A percentile compares a stretch with the other conserved stretches of the same genome.
These are phyloP conservation scores for Emmonsiellopsis sp. DNA, from an alignment of 2,329 filamentous ascomycete species.

Conservation along the genomic window DNA sequence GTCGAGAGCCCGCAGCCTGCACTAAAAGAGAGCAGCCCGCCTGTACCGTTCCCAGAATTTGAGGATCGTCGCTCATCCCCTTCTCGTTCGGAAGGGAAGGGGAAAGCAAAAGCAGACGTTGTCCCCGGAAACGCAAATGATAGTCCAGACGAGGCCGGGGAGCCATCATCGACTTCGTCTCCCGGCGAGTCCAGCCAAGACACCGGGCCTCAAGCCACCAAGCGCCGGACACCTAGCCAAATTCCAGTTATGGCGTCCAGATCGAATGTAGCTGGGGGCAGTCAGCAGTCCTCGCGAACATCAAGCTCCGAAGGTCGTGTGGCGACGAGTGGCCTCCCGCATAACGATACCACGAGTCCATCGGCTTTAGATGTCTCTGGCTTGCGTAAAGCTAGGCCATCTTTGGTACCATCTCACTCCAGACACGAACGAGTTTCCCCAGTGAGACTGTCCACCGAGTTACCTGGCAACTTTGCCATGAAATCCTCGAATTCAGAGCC, in stretches of 20 bases:
- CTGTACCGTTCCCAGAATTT: not conserved
- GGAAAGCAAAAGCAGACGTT: too few species aligned
- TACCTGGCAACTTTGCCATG: not conserved
- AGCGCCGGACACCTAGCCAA: not conserved
- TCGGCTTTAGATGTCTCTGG: not conserved
- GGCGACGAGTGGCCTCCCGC: too few species aligned
- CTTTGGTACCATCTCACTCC: not conserved
- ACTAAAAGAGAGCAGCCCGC: not conserved
- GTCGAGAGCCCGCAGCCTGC: too few species aligned
- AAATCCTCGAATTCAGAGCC: too few species aligned
- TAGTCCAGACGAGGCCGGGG: not conserved
- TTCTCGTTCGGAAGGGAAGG: not conserved
- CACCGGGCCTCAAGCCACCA: not conserved
- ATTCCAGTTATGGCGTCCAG: conserved; percentile 1
- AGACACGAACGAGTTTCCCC: not conserved
- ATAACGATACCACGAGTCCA: not conserved
- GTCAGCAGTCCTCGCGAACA: not conserved
- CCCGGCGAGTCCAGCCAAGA: not conserved
- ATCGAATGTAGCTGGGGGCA: not conserved
- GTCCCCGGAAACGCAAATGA: not conserved
- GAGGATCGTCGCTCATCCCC: too few species aligned
- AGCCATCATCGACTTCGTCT: not conserved
- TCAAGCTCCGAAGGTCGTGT: not conserved
- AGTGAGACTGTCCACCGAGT: not conserved
- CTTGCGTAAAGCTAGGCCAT: not conserved